Base-by-base conservation (phyloP, 192 early-diverging fungal genomes). In the Mortierella hygrophila region DNA sequence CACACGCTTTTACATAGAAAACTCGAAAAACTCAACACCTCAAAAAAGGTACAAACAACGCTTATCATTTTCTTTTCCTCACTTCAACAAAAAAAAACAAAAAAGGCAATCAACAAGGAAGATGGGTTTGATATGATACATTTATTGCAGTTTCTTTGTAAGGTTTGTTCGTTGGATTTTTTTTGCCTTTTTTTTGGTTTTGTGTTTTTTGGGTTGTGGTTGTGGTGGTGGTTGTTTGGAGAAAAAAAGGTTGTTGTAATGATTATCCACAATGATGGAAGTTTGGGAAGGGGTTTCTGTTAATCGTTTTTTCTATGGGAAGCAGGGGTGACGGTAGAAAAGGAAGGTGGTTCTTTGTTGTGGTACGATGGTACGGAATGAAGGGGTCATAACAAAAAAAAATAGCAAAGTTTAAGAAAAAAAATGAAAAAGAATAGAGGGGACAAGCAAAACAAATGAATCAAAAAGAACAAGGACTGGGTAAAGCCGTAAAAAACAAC, bases 61-160 rank as follows among this genome's bases (percentile, higher is more conserved):
- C 42, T 29, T 0, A 29, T 72, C n/a, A 20, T 49, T 46, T 29
- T 23, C 46, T 29, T 72, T 26, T 26, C 29, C 71, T 26, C 38
- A 2, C 13, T 26, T 72, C 26, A 26, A 26, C 15, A 52, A 16
- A 18, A 52, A 21, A 20, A 18, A 52, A 21, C 2, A 49, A 16
- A 52, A 21, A 21, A 21, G 49, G 15, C 6, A 15, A 52, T 40
- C 38, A 6, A 40, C 38, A 40, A 40, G 6, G 38, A 40, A 6
- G 49, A 52, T 18, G 49, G 6, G 69, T 35, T 70, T 70, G 57
- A 57, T 76, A 76, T 76, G 75, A 76, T 76, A 76, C 75, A 76
- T 77, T 77, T 74, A 65, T 70, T 70, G 2, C 7, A 4, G 16
- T 38, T 68, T 70, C 35, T 40, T 32, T 42, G 41, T 26, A 72